These are phyloP conservation scores for Cinchona pubescens DNA, from an alignment of 257 asterid genomes.

Conservation along the genomic window DNA sequence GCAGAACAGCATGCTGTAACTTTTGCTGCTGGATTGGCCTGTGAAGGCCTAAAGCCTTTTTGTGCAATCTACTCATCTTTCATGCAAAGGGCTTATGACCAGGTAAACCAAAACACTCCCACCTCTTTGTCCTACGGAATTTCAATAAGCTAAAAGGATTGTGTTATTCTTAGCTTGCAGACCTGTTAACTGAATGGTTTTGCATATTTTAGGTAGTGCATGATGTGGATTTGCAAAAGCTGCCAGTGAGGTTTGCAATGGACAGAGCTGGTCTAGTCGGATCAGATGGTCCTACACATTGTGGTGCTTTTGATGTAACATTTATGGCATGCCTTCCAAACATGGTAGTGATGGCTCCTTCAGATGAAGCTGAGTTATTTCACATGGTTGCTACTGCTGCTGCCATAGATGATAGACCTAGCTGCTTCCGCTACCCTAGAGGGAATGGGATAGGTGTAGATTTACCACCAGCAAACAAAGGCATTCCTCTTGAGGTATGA, in stretches of 20 bases:
- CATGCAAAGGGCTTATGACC: constrained; percentile 92
- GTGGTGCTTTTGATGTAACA: constrained; percentile 80
- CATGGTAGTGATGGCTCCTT: constrained; percentile 95
- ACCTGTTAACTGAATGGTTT: constrained; percentile 7
- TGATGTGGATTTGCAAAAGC: constrained; percentile 83
- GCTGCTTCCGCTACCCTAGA: constrained; percentile 84
- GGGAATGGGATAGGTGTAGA: constrained; percentile 38
- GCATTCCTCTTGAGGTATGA: no score
- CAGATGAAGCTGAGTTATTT: constrained; percentile 76
- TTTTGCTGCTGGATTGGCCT: constrained; percentile 95
- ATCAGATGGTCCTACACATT: constrained; percentile 68
- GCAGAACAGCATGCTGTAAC: constrained; percentile 99
- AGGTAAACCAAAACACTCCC: constrained; percentile 41
- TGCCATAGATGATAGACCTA: constrained; percentile 62
- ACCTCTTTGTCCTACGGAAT: background rate
- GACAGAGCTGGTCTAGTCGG: constrained; percentile 84
- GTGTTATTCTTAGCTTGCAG: background rate
- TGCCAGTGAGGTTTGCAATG: constrained; percentile 75
- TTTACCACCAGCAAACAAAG: no score
- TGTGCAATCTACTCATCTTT: constrained; percentile 89
- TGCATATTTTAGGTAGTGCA: constrained; percentile 58
- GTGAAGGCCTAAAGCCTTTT: constrained; percentile 94
- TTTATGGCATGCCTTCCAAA: constrained; percentile 90
- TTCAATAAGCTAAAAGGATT: background rate
- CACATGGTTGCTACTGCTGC: constrained; percentile 78